Conservation (phyloP, 257 asterid species). For the Lithospermum erythrorhizon region DNA sequence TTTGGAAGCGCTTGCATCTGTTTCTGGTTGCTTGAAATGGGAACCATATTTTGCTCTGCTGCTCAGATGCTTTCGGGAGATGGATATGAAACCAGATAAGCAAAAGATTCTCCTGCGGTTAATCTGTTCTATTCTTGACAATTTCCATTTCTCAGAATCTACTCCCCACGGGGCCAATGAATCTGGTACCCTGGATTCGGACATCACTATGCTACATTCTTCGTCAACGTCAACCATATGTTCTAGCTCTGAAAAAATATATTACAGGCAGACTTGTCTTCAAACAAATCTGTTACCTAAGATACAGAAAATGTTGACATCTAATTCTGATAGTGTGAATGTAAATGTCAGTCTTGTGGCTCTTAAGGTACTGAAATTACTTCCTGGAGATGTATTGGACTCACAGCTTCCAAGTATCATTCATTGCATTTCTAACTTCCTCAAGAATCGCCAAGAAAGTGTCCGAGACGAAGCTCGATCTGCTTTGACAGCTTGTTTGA, state of each 20-base stretch:
- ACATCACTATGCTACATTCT: slow-evolving; percentile 18
- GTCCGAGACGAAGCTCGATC: slow-evolving; percentile 86
- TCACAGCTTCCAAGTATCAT: slow-evolving; percentile 70
- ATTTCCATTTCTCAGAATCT: slow-evolving; percentile 53
- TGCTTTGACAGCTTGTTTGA: slow-evolving; percentile 77
- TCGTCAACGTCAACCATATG: slow-evolving; percentile 17
- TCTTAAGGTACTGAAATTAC: slow-evolving; percentile 75
- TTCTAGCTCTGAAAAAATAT: slow-evolving; percentile 19
- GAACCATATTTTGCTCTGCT: slow-evolving; percentile 49
- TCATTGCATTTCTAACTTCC: slow-evolving; percentile 81
- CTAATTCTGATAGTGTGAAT: slow-evolving; percentile 60
- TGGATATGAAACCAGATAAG: slow-evolving; percentile 58
- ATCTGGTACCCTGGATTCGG: slow-evolving; percentile 33
- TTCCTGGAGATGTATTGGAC: slow-evolving; percentile 75
- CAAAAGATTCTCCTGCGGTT: slow-evolving; percentile 60
- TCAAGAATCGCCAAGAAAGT: slow-evolving; percentile 71
- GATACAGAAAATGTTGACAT: slow-evolving; percentile 59
- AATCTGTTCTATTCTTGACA: slow-evolving; percentile 61
- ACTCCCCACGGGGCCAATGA: slow-evolving; percentile 22
- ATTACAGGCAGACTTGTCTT: slow-evolving; percentile 38
- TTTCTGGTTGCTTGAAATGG: slow-evolving; percentile 80
- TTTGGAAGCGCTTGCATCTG: slow-evolving; percentile 63
- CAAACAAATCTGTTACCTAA: slow-evolving; percentile 55
- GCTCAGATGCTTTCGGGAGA: slow-evolving; percentile 60
- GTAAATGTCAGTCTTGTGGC: slow-evolving; percentile 65